phyloP scores from a whole-genome alignment of 2,329 filamentous ascomycete species.

The Colletotrichum tanaceti region DNA sequence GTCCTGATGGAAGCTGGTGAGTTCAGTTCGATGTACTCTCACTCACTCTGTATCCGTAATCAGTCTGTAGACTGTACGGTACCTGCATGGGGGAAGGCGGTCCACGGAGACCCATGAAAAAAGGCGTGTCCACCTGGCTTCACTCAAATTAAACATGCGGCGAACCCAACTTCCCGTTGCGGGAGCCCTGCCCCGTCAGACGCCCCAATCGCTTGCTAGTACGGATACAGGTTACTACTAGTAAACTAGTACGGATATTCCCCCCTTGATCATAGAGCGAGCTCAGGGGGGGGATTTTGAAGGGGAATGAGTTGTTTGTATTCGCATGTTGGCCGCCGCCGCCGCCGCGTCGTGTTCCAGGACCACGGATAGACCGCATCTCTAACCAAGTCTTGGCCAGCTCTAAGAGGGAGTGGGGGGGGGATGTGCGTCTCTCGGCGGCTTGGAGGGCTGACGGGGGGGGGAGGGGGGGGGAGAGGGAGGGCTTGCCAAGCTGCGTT shows the following conservation, averaged over 20 bases:
- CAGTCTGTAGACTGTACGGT: too few species aligned
- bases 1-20: slow-evolving; percentile 8
- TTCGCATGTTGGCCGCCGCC: too few species aligned
- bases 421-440: too few species aligned
- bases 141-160: slow-evolving; percentile 39
- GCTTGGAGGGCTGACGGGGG: slow-evolving; percentile 18
- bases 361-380: slow-evolving; percentile 29
- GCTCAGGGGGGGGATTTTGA: background rate
- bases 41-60: too few species aligned
- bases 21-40: too few species aligned
- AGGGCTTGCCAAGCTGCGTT: background rate
- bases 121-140: slow-evolving; percentile 19
- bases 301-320: slow-evolving; percentile 9
- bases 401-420: too few species aligned
- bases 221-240: too few species aligned
- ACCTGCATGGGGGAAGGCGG: too few species aligned
- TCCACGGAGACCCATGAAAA: slow-evolving; percentile 7
- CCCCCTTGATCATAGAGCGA: slow-evolving; percentile 19
- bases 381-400: background rate
- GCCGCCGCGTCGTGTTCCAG: slow-evolving; percentile 29
- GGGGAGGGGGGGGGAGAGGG: too few species aligned
- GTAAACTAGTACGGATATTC: too few species aligned
- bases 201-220: slow-evolving; percentile 31
- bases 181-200: slow-evolving; percentile 24
- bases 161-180: slow-evolving; percentile 25